Conservation (phyloP, 192 early-diverging fungal species). For the Gamsiella multidivaricata region DNA sequence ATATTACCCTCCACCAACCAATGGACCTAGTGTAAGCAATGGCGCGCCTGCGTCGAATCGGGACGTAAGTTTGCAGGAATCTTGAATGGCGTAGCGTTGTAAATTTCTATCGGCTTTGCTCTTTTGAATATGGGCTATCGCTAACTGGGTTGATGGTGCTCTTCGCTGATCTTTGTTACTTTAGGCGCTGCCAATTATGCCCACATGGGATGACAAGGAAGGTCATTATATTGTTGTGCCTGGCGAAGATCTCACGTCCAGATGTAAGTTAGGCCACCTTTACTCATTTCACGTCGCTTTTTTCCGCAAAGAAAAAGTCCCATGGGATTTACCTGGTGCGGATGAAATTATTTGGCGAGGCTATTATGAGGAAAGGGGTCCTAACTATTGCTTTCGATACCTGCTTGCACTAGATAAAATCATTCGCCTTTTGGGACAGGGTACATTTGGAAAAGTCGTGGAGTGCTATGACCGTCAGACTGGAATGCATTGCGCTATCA, state of each 20-base stretch:
- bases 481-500: conserved; percentile 80
- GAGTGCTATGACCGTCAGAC: conserved; percentile 80
- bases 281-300: not conserved
- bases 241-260: conserved; percentile 75
- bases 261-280: conserved; percentile 72
- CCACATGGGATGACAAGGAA: conserved; percentile 87
- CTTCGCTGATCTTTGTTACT: not conserved
- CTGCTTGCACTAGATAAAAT: conserved; percentile 75
- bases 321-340: not conserved
- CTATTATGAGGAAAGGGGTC: too few relatives aligned
- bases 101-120: not conserved
- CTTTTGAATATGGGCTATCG: not conserved
- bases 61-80: conserved; percentile 10
- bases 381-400: not conserved
- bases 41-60: not conserved
- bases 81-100: not conserved
- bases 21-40: conserved; percentile 7
- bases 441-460: conserved; percentile 98
- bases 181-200: conserved; percentile 35
- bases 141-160: not conserved
- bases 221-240: conserved; percentile 89
- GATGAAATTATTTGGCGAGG: conserved; percentile 4
- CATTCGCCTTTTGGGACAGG: conserved; percentile 89
- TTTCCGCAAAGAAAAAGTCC: too few relatives aligned
- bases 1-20: conserved; percentile 11